Conservation (phyloP, 805 yeast species). For the Cyberlindnera galapagoensis region DNA sequence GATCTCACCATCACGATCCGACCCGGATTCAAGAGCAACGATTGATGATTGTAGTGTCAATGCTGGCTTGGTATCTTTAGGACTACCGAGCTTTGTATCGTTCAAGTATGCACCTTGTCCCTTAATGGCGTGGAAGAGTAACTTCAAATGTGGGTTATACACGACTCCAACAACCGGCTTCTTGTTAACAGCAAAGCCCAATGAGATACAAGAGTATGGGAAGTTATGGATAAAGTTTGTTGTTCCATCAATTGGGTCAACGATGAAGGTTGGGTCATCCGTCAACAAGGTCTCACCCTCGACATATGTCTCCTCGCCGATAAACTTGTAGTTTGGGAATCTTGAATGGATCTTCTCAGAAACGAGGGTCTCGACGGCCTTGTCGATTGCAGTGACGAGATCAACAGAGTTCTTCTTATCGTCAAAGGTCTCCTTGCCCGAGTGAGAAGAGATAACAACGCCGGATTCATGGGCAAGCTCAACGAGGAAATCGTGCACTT, state of each 20-base stretch:
- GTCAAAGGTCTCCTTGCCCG: conserved; percentile 44
- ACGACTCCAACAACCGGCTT: conserved; percentile 57
- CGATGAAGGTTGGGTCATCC: conserved; percentile 53
- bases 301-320: conserved; percentile 56
- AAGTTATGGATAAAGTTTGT: conserved; percentile 58
- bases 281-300: conserved; percentile 41
- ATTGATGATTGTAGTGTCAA: conserved; percentile 45
- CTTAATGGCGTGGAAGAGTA: conserved; percentile 46
- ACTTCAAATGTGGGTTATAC: conserved; percentile 52
- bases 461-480: conserved; percentile 42
- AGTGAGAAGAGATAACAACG: conserved; percentile 38
- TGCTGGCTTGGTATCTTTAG: conserved; percentile 25
- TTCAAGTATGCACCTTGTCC: conserved; percentile 52
- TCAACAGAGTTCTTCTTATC: conserved; percentile 58
- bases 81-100: conserved; percentile 28
- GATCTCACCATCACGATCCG: conserved; percentile 47
- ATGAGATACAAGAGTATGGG: conserved; percentile 56
- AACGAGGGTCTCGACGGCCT: conserved; percentile 41
- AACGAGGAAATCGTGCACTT: conserved; percentile 31
- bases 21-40: conserved; percentile 55
- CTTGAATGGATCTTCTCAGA: conserved; percentile 29
- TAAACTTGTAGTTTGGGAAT: conserved; percentile 45
- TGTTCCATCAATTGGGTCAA: conserved; percentile 63
- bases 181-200: conserved; percentile 45
- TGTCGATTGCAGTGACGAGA: conserved; percentile 55